phyloP scores from a whole-genome alignment of 345 rosid genomes.

The Microthlaspi erraticum region DNA sequence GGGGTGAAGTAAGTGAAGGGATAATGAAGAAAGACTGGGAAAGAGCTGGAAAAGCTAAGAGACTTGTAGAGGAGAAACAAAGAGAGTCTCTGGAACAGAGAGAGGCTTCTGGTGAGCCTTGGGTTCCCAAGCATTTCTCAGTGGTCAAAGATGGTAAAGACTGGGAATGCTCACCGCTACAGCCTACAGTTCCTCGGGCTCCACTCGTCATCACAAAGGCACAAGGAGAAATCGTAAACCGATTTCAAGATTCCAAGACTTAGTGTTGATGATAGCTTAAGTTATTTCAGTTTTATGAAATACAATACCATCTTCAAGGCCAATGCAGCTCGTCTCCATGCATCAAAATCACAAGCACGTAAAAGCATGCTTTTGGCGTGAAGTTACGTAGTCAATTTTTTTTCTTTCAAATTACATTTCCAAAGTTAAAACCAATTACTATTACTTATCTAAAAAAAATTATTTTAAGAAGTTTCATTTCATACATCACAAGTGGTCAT shows the following conservation, averaged over 20 bases:
- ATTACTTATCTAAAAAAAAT: too few relatives aligned
- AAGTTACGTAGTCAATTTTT: too few relatives aligned
- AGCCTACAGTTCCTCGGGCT: conserved; percentile 59
- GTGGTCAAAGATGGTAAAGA: conserved; percentile 47
- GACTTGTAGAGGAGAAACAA: conserved; percentile 61
- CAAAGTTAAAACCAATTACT: too few relatives aligned
- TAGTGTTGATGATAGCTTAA: background rate
- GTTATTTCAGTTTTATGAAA: too few relatives aligned
- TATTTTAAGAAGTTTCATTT: too few relatives aligned
- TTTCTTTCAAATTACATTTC: too few relatives aligned
- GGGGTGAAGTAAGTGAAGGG: conserved; percentile 69
- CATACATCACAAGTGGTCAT: too few relatives aligned
- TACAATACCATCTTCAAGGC: background rate
- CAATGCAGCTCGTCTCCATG: too few relatives aligned
- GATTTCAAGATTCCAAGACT: conserved; percentile 5
- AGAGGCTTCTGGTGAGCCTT: conserved; percentile 52
- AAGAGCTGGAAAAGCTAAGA: conserved; percentile 74
- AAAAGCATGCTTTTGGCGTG: too few relatives aligned
- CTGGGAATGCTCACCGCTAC: conserved; percentile 65
- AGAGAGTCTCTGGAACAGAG: conserved; percentile 57
- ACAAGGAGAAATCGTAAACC: background rate
- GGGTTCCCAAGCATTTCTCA: conserved; percentile 72
- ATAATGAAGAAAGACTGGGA: conserved; percentile 72
- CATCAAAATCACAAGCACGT: too few relatives aligned
- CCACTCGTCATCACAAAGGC: conserved; percentile 48